Base-by-base conservation (phyloP, 2,329 filamentous ascomycete genomes). In the Penicillium sp. region DNA sequence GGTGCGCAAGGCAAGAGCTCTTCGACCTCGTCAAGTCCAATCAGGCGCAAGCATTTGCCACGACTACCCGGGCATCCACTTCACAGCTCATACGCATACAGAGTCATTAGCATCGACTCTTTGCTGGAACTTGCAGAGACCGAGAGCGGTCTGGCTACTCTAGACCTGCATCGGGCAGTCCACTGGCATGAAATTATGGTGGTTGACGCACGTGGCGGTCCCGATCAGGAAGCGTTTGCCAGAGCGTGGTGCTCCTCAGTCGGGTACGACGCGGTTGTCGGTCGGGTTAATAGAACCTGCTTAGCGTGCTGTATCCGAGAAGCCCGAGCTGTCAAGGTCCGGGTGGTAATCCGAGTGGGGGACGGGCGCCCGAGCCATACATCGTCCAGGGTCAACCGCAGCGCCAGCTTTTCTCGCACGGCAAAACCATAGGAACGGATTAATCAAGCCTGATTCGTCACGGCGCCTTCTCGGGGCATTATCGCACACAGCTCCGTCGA, bases 211-310 rank as follows among this genome's bases (percentile, higher is more conserved):
- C 73, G 76, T 13, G 72, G 73, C 19, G 68, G 62, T 58, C 64
- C 67, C 31, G 70, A 73, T 15, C 77, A 75, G 62, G 79, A 81
- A 64, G 73, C 76, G 0, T 76, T 81, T 57, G 79, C 72, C 7
- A 73, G 79, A 23, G 78, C 79, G 2, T 82, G 79, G 79, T 81
- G 79, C 64, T 75, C 79, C 9, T 73, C 78, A 38, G 72, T 77
- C 35, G 80, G 78, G 13, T 73, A 71, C 46, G 70, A 79, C 68
- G 79, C 79, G 4, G 69, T 82, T 31, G 73, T 82, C 57, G 75
- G 78, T 26, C 71, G 78, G 17, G 72, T 70, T 13, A 76, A 76
- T n/a, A 69, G 74, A 56, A 76, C 73, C 3, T 79, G 77, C 61
- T 60, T 79, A 41, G 74, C 75, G 7, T 81, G 79, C 63, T 79